A percentile compares a stretch with the other conserved stretches of the same genome.
Conservation (phyloP, 768 basidiomycete species). For the Saitozyma podzolica region DNA sequence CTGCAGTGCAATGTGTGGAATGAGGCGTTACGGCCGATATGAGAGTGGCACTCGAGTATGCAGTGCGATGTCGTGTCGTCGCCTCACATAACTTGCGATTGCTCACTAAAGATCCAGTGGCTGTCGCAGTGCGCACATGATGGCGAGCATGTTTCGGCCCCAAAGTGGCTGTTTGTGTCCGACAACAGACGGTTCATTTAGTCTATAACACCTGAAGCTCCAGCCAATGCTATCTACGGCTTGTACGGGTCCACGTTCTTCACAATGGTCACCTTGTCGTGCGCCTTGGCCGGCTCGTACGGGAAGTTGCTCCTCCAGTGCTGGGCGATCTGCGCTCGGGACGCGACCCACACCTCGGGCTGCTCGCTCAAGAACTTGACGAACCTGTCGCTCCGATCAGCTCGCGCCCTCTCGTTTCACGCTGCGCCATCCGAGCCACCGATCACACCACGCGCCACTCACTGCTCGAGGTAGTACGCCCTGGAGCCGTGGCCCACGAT, state of each 20-base stretch:
- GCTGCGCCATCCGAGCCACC: neutral
- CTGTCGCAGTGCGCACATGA: too few relatives aligned
- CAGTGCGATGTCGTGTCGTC: too few relatives aligned
- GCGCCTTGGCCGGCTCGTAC: conserved; percentile 6
- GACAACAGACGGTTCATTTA: too few relatives aligned
- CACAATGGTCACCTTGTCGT: conserved; percentile 12
- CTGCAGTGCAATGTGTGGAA: too few relatives aligned
- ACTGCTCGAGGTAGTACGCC: conserved; percentile 18
- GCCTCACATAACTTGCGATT: too few relatives aligned
- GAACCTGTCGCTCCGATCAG: conserved; percentile 7
- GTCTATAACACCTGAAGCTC: too few relatives aligned
- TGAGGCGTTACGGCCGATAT: too few relatives aligned
- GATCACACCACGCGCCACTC: neutral
- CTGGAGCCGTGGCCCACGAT: conserved; percentile 14
- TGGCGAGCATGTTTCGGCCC: too few relatives aligned
- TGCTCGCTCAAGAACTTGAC: conserved; percentile 10
- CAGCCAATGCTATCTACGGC: too few relatives aligned
- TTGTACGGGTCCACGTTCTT: conserved; percentile 12
- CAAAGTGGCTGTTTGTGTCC: too few relatives aligned
- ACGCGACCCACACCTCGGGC: conserved; percentile 12
- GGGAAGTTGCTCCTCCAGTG: conserved; percentile 16
- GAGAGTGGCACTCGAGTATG: too few relatives aligned
- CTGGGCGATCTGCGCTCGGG: conserved; percentile 12
- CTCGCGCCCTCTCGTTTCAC: neutral
- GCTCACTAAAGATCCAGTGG: too few relatives aligned